Base-by-base conservation (phyloP, 257 asterid genomes). In the Plantago elongata region DNA sequence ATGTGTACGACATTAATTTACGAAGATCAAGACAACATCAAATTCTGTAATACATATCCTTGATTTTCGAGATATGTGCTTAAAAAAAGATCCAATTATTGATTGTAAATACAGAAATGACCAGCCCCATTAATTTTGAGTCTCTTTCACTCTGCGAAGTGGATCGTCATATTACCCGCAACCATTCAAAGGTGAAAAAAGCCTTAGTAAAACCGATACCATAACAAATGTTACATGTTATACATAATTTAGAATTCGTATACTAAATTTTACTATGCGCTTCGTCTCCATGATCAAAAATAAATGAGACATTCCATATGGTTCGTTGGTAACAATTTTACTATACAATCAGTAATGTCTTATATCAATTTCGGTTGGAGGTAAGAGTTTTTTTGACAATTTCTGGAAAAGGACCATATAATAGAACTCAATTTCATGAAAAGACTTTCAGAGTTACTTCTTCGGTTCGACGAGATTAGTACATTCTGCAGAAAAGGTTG, bases 1-100 rank as follows among this genome's bases (percentile, higher is more conserved):
- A 46, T 58, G 40, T 67, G 46, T 51, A 9, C 27, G 9, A 11
- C 10, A 27, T 1, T 37, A 54, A 54, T 14, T 18, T 54, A 18
- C 9, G 40, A 50, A 50, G 58, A 50, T 15, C 22, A 9, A n/a
- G 66, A 50, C 57, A 66, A 40, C 64, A 66, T 43, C 14, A 57
- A 57, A 46, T 57, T 66, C 30, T 30, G 59, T 57, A 6, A 66
- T 43, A 34, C 37, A 11, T 27, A 38, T 45, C 63, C 17, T 59
- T 46, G 64, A 14, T 47, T 56, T 67, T 49, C 13, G 47, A 57
- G 3, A 38, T 34, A 45, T 57, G 62, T 40, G 46, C 17, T 30
- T 9, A 51, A 18, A 34, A 51, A 51, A 51, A 16, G 34, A 11
- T 9, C 57, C 27, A 51, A 51, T 51, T 51, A n/a, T 16, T 51